These are phyloP conservation scores for Camelina neglecta DNA, from an alignment of 345 rosid species.

Conservation along the genomic window DNA sequence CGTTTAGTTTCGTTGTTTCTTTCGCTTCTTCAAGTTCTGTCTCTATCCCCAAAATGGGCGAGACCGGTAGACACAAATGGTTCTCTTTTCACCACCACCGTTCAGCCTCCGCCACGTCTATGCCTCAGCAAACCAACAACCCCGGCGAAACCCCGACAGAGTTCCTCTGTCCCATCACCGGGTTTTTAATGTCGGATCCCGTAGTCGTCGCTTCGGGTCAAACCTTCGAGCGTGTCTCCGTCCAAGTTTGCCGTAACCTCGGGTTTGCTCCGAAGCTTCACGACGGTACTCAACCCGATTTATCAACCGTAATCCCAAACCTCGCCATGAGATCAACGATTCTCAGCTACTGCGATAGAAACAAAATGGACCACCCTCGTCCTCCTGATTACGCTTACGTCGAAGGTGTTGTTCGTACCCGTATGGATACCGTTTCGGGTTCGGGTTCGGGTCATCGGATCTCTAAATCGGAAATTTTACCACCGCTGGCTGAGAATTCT, in stretches of 20 bases:
- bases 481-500: conserved; percentile 53
- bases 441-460: conserved; percentile 46
- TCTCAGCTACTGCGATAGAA: conserved; percentile 62
- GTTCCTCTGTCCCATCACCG: conserved; percentile 71
- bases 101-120: conserved; percentile 40
- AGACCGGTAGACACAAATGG: conserved; percentile 68
- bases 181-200: conserved; percentile 73
- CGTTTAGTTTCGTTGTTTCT: neutral
- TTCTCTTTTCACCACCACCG: conserved; percentile 58
- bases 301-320: conserved; percentile 68
- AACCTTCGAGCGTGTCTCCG: conserved; percentile 71
- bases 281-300: conserved; percentile 61
- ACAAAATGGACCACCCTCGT: conserved; percentile 45
- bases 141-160: conserved; percentile 58
- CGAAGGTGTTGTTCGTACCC: conserved; percentile 55
- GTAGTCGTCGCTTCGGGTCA: conserved; percentile 88
- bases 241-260: conserved; percentile 67
- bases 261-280: conserved; percentile 54
- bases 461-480: conserved; percentile 67
- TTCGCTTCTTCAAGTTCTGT: conserved; percentile 5
- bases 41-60: conserved; percentile 47
- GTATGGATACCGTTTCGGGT: conserved; percentile 42
- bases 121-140: conserved; percentile 1
- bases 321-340: conserved; percentile 69
- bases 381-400: conserved; percentile 57